These are phyloP conservation scores for Hymenoscyphus albidus DNA, from an alignment of 2,329 filamentous ascomycete species.

Conservation along the genomic window DNA sequence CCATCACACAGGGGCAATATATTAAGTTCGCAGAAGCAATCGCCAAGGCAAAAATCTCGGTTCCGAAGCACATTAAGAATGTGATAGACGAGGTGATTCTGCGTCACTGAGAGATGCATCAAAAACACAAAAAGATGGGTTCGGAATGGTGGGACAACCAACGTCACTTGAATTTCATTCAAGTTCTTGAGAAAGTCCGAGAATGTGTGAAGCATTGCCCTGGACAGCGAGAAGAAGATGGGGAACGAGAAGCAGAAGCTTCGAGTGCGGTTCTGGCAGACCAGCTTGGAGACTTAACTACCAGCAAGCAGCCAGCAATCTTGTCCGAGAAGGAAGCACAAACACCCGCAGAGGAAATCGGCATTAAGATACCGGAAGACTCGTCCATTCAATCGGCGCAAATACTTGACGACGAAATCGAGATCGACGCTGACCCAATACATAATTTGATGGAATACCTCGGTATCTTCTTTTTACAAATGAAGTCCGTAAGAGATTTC, in stretches of 20 bases:
- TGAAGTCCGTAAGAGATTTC: not conserved
- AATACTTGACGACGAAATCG: not conserved
- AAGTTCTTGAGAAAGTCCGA: not conserved
- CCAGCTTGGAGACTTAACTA: not conserved
- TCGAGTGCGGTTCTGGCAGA: not conserved
- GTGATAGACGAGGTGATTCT: not conserved
- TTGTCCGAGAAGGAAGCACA: not conserved
- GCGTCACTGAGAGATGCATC: not conserved
- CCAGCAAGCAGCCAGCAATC: no score
- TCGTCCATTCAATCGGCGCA: no score
- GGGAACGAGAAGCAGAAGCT: not conserved
- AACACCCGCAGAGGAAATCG: no score
- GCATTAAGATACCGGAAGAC: no score
- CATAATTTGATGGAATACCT: not conserved
- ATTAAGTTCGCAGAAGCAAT: not conserved
- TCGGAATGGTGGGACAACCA: not conserved
- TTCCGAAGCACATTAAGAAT: not conserved
- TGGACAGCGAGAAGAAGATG: not conserved
- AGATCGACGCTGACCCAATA: not conserved
- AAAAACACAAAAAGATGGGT: no score
- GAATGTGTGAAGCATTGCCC: not conserved
- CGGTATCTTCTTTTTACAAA: not conserved
- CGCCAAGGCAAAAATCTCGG: not conserved
- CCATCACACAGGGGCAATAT: not conserved
- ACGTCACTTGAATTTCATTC: not conserved